These are phyloP conservation scores for Trichothecium sympodiale DNA, from an alignment of 2,329 filamentous ascomycete genomes.

Conservation along the genomic window DNA sequence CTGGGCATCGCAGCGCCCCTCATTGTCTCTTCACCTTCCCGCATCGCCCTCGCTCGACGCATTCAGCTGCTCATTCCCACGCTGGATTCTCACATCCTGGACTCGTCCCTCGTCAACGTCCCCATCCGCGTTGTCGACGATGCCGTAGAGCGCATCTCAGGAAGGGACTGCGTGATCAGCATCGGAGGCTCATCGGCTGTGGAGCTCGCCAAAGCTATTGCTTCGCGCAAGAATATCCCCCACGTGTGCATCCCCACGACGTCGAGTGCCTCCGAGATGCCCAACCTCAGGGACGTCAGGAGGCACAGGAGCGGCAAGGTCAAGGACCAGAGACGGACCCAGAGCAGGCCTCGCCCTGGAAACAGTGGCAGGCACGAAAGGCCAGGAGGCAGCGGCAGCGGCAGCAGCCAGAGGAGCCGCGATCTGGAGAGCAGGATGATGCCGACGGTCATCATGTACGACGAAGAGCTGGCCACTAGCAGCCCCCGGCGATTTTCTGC, in stretches of 20 bases:
- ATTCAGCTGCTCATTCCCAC: slow-evolving; percentile 23
- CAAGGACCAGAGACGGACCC: not conserved
- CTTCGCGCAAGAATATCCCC: slow-evolving; percentile 38
- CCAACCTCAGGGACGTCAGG: slow-evolving; percentile 13
- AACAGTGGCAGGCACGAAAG: not conserved
- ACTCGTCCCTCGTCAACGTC: slow-evolving; percentile 19
- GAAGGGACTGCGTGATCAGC: slow-evolving; percentile 46
- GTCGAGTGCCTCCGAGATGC: slow-evolving; percentile 50
- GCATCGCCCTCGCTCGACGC: slow-evolving; percentile 19
- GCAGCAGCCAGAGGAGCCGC: slow-evolving; percentile 5
- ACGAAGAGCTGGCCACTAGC: slow-evolving; percentile 21
- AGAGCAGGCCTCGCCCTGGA: not conserved
- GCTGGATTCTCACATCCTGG: slow-evolving; percentile 19
- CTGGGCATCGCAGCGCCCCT: slow-evolving; percentile 21
- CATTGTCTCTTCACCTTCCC: slow-evolving; percentile 26
- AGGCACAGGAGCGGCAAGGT: not conserved
- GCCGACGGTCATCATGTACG: slow-evolving; percentile 25
- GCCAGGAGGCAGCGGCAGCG: slow-evolving; percentile 3
- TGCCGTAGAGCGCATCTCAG: slow-evolving; percentile 15
- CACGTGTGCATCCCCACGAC: slow-evolving; percentile 51
- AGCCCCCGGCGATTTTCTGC: slow-evolving; percentile 17
- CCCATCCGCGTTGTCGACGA: slow-evolving; percentile 16
- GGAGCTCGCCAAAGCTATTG: slow-evolving; percentile 44
- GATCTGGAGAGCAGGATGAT: slow-evolving; percentile 11
- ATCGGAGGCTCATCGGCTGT: slow-evolving; percentile 54